Evolutionary conservation across 192 early-diverging fungal genomes (phyloP).

Genomic region (Coemansia sp.): DNA sequence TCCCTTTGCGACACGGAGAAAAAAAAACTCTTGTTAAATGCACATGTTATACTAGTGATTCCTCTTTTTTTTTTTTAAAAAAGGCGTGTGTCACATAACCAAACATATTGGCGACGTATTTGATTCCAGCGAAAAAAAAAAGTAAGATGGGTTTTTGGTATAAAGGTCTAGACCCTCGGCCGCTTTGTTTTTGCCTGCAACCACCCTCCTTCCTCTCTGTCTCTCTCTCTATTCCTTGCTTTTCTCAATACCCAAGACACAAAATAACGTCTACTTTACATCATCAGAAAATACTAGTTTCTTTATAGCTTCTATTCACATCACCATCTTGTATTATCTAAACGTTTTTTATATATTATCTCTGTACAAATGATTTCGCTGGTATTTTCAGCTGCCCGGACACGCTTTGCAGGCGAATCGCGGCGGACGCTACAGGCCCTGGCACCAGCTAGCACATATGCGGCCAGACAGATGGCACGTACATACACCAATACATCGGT

Average conservation of each 20-base stretch:
- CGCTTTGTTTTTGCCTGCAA: slow-evolving; percentile 1
- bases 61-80: too few relatives aligned
- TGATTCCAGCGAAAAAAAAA: not conserved
- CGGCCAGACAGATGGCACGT: slow-evolving; percentile 8
- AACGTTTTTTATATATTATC: not conserved
- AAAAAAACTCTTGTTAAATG: too few relatives aligned
- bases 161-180: not conserved
- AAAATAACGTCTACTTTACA: too few relatives aligned
- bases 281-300: too few relatives aligned
- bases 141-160: not conserved
- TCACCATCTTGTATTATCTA: not conserved
- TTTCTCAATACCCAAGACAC: not conserved
- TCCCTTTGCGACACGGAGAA: not conserved
- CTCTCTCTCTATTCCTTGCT: not conserved
- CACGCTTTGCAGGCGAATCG: not conserved
- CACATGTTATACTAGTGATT: too few relatives aligned
- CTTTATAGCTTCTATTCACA: not conserved
- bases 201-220: not conserved
- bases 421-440: not conserved
- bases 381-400: not conserved
- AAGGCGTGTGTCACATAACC: not conserved
- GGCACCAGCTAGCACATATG: not conserved
- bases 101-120: not conserved
- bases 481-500: slow-evolving; percentile 49
- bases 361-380: not conserved